These are phyloP conservation scores for Brassica balearica DNA, from an alignment of 441 rosid genomes.

Conservation along the genomic window DNA sequence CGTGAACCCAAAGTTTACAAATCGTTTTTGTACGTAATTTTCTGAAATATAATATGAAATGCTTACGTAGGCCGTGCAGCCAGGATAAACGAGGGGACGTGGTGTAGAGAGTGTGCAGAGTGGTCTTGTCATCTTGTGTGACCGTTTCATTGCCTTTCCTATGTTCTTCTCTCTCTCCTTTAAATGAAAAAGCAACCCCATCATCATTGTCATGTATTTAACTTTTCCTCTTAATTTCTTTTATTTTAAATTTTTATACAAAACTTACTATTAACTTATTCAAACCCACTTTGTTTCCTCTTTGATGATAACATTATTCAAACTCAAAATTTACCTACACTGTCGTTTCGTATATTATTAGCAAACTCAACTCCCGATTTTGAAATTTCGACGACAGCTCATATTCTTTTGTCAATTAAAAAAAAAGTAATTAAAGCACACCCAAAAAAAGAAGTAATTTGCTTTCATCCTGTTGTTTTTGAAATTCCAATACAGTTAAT, in stretches of 20 bases:
- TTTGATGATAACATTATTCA: not conserved
- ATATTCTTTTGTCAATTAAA: not conserved
- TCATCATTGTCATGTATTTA: not conserved
- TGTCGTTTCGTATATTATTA: not conserved
- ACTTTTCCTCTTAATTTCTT: not conserved
- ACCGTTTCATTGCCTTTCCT: not conserved
- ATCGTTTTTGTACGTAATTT: not conserved
- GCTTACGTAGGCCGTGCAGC: not conserved
- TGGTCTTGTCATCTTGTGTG: not conserved
- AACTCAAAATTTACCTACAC: not conserved
- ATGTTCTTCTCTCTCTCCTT: constrained; percentile 1
- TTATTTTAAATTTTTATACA: not conserved
- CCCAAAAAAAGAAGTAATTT: not conserved
- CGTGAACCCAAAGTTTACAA: not conserved
- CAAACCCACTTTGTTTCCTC: not conserved
- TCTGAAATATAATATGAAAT: not conserved
- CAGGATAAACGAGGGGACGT: not conserved
- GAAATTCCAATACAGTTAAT: not conserved
- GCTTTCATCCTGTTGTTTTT: not conserved
- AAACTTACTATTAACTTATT: not conserved
- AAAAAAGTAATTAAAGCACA: not conserved
- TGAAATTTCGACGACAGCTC: not conserved
- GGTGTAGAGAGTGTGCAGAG: not conserved
- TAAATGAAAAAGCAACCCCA: not conserved
- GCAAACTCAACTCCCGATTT: not conserved